Evolutionary conservation across 1,139 yeast species (phyloP), one percentile per base, ranked within the genome.

Genomic region (Saccharomyces hybrid): DNA sequence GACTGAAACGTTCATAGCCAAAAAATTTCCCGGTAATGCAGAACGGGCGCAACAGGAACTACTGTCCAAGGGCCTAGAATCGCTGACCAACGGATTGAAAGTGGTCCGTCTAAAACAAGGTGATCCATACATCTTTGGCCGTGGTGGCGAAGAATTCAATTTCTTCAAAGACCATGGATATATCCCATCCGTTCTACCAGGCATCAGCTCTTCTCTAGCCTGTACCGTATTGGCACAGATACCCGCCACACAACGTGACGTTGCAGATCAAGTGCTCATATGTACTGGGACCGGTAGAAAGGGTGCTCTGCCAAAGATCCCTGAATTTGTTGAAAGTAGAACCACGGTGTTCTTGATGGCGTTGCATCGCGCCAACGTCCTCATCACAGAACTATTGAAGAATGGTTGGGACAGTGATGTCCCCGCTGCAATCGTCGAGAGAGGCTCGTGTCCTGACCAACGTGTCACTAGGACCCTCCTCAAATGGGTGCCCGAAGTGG

Each of bases 1-100:
- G 47, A 87, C 95, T 0, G 84, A 84, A 52, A 74, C 86, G 5
- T 89, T 87, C 68, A 90, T 91, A 58, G 98, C 99, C 13, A 79
- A 90, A 48, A 93, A 93, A 70, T 93, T 90, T 71, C 98, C 98
- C 1, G 99, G 99, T 0, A 91, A 93, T 68, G 98, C 99, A 0
- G 97, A 90, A 66, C 79, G 80, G 51, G 98, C 98, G 0, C 99
- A 93, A 70, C 80, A 87, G 60, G 97, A 93, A 70, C 76, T 93
- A 44, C 74, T 89, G 41, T 74, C 77, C 23, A 71, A 84, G 58
- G 98, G 97, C 0, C 72, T 91, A 25, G 78, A 77, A 42, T 86
- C 84, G 0, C 69, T 89, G 41, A 59, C 74, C 44, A 72, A 78
- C 53, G 97, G 97, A 14, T 78, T 82, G 62, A 82, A 81, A 57